These are phyloP conservation scores for Haberlea rhodopensis DNA, from an alignment of 257 asterid genomes.

Conservation along the genomic window DNA sequence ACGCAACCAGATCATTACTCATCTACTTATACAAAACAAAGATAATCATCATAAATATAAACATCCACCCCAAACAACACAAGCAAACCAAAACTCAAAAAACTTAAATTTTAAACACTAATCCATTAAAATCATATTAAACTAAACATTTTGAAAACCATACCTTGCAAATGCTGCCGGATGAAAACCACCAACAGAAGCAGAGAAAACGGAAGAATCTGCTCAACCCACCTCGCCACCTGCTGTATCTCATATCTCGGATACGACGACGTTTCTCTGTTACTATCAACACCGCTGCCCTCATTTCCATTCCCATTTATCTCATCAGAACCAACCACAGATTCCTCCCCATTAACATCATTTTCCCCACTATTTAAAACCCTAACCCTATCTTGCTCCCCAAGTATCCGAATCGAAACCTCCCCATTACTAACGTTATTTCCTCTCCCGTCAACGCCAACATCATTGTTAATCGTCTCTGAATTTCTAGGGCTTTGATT, in stretches of 20 bases:
- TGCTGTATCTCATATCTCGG: slow-evolving; percentile 80
- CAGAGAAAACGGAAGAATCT: too few relatives aligned
- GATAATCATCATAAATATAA: too few relatives aligned
- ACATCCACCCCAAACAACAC: too few relatives aligned
- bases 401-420: slow-evolving; percentile 69
- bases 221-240: slow-evolving; percentile 88
- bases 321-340: slow-evolving; percentile 30
- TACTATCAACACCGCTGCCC: slow-evolving; percentile 19
- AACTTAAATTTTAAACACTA: too few relatives aligned
- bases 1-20: too few relatives aligned
- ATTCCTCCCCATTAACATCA: slow-evolving; percentile 32
- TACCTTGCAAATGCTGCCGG: slow-evolving; percentile 97
- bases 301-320: slow-evolving; percentile 27
- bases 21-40: too few relatives aligned
- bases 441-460: slow-evolving; percentile 21
- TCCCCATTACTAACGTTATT: slow-evolving; percentile 26
- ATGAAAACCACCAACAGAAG: too few relatives aligned
- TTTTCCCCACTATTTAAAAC: slow-evolving; percentile 33
- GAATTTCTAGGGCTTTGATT: slow-evolving; percentile 19
- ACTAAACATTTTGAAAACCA: neutral
- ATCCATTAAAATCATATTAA: slow-evolving; percentile 8
- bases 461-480: slow-evolving; percentile 23
- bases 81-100: too few relatives aligned
- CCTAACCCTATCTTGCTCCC: slow-evolving; percentile 40
- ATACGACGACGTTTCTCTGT: slow-evolving; percentile 45